Evolutionary conservation across 2,329 filamentous ascomycete species (phyloP), one percentile per base, ranked within the genome.

Genomic region (Clonostachys sp.): DNA sequence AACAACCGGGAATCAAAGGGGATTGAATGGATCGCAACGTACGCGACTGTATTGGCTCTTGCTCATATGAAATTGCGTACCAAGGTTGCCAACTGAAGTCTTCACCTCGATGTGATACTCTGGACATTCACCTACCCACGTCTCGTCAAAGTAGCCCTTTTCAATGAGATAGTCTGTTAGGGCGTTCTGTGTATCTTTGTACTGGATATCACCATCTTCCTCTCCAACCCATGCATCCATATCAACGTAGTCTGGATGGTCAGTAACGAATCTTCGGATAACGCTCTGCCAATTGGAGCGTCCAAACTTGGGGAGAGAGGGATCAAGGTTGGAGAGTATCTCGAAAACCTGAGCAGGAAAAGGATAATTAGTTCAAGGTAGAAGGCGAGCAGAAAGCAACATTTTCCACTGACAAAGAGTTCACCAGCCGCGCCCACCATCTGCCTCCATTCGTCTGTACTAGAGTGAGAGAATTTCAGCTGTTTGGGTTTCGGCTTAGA

Each of bases 41-140:
- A 73, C 72, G 51, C 60, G 57, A 36, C 57, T 47, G 45, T 71
- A 74, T 53, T 79, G 75, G 2, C 54, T 51, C 33, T 67, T 64
- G 53, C 71, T 77, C 61, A 78, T 67, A 42, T 59, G 77, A 46
- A 80, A 77, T 0, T 67, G 63, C 6, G 63, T 68, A 3, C 62
- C 56, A 39, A 60, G 66, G 2, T 51, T 42, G 1, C 57, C 56
- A 0, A 65, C 69, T 0, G 75, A 78, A 2, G 72, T 65, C 53
- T 80, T 80, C 34, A 80, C 75, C 47, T 80, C 76, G 4, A 80
- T 68, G 24, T 66, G 70, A 51, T 75, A 80, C 34, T 61, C 51
- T 1, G 66, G 72, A 5, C 44, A 53, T 45, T 49, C 50, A 13
- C 42, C 54, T 12, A 38, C 33, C 62, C 65, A 72, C 3, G 36